A percentile compares a stretch with the other conserved stretches of the same genome.
Evolutionary conservation across 2,329 filamentous ascomycete species (phyloP).

Genomic region (Polychaeton citri): DNA sequence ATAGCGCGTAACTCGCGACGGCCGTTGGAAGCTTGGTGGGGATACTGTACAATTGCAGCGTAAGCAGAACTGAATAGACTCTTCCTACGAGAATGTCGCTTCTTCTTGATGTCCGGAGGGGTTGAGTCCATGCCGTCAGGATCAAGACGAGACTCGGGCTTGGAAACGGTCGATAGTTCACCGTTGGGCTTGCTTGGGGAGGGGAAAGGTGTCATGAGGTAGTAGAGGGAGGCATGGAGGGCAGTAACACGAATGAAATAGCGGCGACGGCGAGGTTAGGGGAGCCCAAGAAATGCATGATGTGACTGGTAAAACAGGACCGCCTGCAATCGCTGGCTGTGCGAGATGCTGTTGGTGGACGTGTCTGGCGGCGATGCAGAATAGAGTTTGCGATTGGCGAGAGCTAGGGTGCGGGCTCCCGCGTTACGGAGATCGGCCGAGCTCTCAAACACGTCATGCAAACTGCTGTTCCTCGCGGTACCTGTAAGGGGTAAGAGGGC

Average conservation of each 20-base stretch:
- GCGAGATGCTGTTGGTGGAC: no score
- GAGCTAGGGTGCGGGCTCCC: no score
- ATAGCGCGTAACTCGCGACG: constrained; percentile 12
- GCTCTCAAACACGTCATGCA: no score
- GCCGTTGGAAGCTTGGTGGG: constrained; percentile 12
- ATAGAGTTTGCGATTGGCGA: no score
- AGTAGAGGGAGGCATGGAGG: background rate
- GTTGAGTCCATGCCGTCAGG: background rate
- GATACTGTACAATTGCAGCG: constrained; percentile 8
- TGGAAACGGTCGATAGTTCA: background rate
- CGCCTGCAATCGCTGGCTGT: no score
- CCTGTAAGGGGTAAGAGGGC: no score
- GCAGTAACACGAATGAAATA: background rate
- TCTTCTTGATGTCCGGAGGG: background rate
- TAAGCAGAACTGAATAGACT: constrained; percentile 1
- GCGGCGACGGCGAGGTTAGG: background rate
- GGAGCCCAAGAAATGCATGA: background rate
- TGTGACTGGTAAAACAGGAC: background rate
- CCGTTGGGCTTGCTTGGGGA: background rate
- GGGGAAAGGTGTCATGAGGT: background rate
- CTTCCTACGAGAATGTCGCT: background rate
- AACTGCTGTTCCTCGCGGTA: no score
- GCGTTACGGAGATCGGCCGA: no score
- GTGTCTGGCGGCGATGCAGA: no score
- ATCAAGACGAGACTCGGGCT: background rate